Evolutionary conservation across 768 basidiomycete genomes (phyloP), one percentile per base, ranked within the genome.

Genomic region (Suillus sp.): DNA sequence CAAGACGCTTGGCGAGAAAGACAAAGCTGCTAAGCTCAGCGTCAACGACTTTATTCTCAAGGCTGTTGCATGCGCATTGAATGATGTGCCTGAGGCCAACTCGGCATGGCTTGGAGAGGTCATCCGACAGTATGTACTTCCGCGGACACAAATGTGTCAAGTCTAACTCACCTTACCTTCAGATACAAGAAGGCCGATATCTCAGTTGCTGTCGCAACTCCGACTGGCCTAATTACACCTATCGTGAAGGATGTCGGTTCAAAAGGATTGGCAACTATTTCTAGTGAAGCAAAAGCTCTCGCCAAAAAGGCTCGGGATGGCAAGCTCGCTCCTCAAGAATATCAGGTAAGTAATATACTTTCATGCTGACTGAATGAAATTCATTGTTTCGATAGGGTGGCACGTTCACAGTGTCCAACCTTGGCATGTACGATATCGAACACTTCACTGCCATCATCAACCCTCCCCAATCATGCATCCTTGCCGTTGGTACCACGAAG

Each of bases 371-470:
- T 51, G 20, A 55, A 34, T 54, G 18, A 55, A 37, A 53, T 13
- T 47, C 11, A 50, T 62, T 55, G 10, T 56, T 34, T 53, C 59
- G 9, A 11, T 66, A 95, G 91, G 97, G 97, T 61, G 97, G 97
- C 56, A 93, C 96, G 14, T 99, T 99, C 81, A 99, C 97, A 50
- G 93, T 99, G 75, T 99, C 97, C 64, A 99, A 99, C 81, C 84
- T 99, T 62, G 97, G 97, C 78, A 99, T 99, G 97, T 97, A 84
- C 74, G 96, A 92, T 65, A 86, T 98, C 71, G 86, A 88, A 61
- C 91, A 95, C 78, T 99, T 99, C 78, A 98, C 96, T 16, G 97
- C 97, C 54, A 99, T 99, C 81, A 96, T 99, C 86, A 99, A 99
- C 83, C 88, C 92, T 16, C 97, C 97, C 30, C 97, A 99, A 78